phyloP scores from a whole-genome alignment of 2,329 filamentous ascomycete genomes.

The Ascochyta viciae-villosae region DNA sequence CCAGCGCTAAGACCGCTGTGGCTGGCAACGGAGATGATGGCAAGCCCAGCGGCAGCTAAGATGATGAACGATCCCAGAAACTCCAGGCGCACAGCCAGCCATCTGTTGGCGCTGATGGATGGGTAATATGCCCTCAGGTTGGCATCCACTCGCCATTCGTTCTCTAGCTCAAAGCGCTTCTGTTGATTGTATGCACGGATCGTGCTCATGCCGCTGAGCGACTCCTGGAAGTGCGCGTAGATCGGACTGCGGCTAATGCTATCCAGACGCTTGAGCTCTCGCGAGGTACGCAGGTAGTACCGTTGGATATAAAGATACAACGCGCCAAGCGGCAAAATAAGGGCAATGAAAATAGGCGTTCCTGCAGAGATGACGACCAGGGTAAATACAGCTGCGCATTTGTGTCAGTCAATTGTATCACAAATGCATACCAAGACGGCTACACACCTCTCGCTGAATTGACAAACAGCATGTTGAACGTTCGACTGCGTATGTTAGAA shows the following conservation, averaged over 20 bases:
- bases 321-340: slow-evolving; percentile 81
- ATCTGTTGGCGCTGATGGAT: slow-evolving; percentile 87
- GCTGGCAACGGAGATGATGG: slow-evolving; percentile 79
- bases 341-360: slow-evolving; percentile 78
- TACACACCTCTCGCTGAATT: slow-evolving; percentile 57
- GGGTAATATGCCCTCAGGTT: slow-evolving; percentile 96
- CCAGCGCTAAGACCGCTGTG: slow-evolving; percentile 71
- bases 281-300: slow-evolving; percentile 95
- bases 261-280: slow-evolving; percentile 94
- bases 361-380: slow-evolving; percentile 82
- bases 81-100: slow-evolving; percentile 93
- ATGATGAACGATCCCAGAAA: slow-evolving; percentile 97
- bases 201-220: slow-evolving; percentile 89
- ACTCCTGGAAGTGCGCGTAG: slow-evolving; percentile 98
- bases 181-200: slow-evolving; percentile 95
- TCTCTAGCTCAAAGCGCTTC: slow-evolving; percentile 85
- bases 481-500: slow-evolving; percentile 60
- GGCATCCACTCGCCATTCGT: slow-evolving; percentile 95
- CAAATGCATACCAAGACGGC: slow-evolving; percentile 19
- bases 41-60: slow-evolving; percentile 80
- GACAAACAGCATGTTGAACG: slow-evolving; percentile 86
- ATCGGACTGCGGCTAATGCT: slow-evolving; percentile 95
- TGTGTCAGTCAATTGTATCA: slow-evolving; percentile 33
- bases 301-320: slow-evolving; percentile 94
- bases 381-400: slow-evolving; percentile 70